These are phyloP conservation scores for Candida maris DNA, from an alignment of 805 yeast genomes.

Conservation along the genomic window DNA sequence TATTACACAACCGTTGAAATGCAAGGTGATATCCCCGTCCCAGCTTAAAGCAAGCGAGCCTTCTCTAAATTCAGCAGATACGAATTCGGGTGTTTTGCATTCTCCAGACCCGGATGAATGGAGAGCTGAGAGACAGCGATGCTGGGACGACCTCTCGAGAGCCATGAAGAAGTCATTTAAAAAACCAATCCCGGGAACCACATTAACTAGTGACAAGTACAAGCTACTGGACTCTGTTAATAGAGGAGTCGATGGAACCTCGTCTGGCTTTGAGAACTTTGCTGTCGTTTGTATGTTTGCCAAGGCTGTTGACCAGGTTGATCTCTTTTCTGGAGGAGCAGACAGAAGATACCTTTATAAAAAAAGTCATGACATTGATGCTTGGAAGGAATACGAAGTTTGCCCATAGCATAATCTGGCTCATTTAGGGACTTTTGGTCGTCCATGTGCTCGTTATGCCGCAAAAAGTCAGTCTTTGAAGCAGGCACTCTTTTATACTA, in stretches of 20 bases:
- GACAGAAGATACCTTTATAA: conserved; percentile 52
- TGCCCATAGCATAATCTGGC: too few relatives aligned
- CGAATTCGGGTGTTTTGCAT: conserved; percentile 12
- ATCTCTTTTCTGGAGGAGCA: conserved; percentile 46
- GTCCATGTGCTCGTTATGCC: too few relatives aligned
- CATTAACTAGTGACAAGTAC: conserved; percentile 50
- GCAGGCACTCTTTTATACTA: too few relatives aligned
- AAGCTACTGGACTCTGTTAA: conserved; percentile 64
- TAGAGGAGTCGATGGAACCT: conserved; percentile 82
- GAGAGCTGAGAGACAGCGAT: conserved; percentile 57
- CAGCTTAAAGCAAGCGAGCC: conserved; percentile 11
- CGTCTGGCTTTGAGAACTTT: conserved; percentile 61
- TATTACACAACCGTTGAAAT: conserved; percentile 16
- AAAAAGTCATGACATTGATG: conserved; percentile 47
- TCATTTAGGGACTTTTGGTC: too few relatives aligned
- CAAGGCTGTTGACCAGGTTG: conserved; percentile 66
- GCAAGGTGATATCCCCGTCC: conserved; percentile 21
- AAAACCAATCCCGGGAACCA: conserved; percentile 69
- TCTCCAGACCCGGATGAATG: conserved; percentile 64
- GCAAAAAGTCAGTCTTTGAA: too few relatives aligned
- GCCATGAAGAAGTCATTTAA: conserved; percentile 61
- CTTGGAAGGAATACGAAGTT: conserved; percentile 75
- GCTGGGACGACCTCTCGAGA: conserved; percentile 61
- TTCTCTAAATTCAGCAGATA: conserved; percentile 12
- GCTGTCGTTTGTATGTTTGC: conserved; percentile 66